phyloP scores from a whole-genome alignment of 2,329 filamentous ascomycete genomes.

The Monosporascus sp. region DNA sequence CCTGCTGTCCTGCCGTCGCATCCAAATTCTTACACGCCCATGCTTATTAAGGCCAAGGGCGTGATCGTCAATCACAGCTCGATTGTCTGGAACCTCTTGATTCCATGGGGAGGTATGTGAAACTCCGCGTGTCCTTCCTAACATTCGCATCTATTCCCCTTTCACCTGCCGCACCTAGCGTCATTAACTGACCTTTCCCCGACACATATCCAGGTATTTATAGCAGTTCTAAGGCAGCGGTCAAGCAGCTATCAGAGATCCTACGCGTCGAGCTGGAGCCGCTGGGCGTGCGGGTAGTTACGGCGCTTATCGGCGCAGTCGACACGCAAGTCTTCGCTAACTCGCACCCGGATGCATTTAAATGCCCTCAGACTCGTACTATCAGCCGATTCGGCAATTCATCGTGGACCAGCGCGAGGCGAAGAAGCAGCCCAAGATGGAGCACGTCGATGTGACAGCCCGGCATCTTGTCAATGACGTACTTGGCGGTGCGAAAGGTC shows the following conservation, averaged over 20 bases:
- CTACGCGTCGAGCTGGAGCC: slow-evolving; percentile 13
- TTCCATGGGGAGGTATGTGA: slow-evolving; percentile 12
- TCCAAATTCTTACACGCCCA: neutral
- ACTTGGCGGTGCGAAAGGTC: slow-evolving; percentile 1
- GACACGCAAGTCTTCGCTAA: neutral
- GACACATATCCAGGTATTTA: slow-evolving; percentile 1
- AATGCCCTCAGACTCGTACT: neutral
- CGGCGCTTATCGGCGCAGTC: slow-evolving; percentile 10
- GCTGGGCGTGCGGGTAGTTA: slow-evolving; percentile 13
- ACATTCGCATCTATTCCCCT: neutral
- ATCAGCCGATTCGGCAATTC: neutral
- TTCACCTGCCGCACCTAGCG: neutral
- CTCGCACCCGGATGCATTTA: neutral
- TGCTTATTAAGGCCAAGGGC: slow-evolving; percentile 22
- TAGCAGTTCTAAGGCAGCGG: slow-evolving; percentile 4
- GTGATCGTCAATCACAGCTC: slow-evolving; percentile 18
- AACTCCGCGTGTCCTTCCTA: neutral
- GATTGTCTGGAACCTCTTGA: slow-evolving; percentile 1
- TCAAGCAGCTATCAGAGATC: slow-evolving; percentile 6
- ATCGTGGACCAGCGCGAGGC: neutral
- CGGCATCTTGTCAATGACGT: slow-evolving; percentile 3
- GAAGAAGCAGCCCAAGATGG: neutral
- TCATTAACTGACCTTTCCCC: too few species aligned
- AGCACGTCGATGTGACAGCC: neutral
- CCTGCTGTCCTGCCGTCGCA: too few species aligned